These are phyloP conservation scores for grape (Vitis vinifera) DNA, from an alignment of 164 flowering plant species.

Conservation along the genomic window DNA sequence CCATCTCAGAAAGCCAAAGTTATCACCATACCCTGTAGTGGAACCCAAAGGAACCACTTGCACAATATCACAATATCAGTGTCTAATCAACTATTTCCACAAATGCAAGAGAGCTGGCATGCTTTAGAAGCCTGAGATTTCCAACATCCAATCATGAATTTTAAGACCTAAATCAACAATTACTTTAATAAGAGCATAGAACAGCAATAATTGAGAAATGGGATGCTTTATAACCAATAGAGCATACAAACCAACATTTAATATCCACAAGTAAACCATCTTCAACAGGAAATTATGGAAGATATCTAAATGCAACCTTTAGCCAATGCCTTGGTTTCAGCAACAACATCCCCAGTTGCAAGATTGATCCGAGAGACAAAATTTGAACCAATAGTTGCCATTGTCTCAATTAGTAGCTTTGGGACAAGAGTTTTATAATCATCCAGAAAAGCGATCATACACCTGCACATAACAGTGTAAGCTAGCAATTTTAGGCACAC, in stretches of 20 bases:
- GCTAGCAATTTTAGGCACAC: background rate
- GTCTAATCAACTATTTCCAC: background rate
- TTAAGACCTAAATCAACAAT: background rate
- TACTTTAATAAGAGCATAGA: background rate
- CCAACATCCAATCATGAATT: background rate
- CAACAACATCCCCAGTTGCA: constrained; percentile 87
- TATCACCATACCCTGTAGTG: too few relatives aligned
- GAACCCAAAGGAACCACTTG: too few relatives aligned
- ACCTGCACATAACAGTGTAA: constrained; percentile 54
- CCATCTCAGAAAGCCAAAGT: too few relatives aligned
- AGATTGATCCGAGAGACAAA: constrained; percentile 87
- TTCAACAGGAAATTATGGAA: background rate
- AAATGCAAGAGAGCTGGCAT: background rate
- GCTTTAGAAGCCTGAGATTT: background rate
- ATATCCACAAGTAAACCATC: background rate
- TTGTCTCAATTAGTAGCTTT: constrained; percentile 75
- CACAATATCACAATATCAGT: too few relatives aligned
- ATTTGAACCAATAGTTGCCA: constrained; percentile 62
- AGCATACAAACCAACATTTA: background rate
- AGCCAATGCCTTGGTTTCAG: constrained; percentile 86
- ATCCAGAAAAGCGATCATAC: constrained; percentile 91
- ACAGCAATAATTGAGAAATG: background rate
- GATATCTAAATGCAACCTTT: constrained; percentile 55
- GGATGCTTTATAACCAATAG: background rate
- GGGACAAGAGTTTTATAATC: constrained; percentile 86